Percentiles rank a stretch among this genome's conserved stretches.
Evolutionary conservation across 2,329 filamentous ascomycete genomes (phyloP).

Genomic region (Colletotrichum sp.): DNA sequence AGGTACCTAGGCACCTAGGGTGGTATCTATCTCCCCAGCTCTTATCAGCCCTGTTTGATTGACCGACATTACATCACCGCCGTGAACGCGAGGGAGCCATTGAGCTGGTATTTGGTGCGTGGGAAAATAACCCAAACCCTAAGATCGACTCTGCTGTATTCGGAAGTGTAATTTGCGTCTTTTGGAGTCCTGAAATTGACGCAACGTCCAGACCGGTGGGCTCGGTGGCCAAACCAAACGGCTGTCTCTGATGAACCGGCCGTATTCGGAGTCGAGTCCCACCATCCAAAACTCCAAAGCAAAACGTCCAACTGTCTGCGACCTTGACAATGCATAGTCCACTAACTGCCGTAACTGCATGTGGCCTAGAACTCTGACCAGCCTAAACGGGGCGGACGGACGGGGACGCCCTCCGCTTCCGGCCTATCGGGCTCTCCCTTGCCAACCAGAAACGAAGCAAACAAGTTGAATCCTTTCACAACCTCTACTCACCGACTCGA

Average conservation of each 20-base stretch:
- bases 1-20: neutral
- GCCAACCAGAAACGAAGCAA: neutral
- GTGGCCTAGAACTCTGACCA: neutral
- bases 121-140: neutral
- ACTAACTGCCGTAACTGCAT: constrained; percentile 11
- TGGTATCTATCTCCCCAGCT: neutral
- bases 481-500: constrained; percentile 6
- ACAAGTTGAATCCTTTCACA: neutral
- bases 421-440: constrained; percentile 4
- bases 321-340: neutral
- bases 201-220: neutral
- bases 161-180: neutral
- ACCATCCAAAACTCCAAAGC: neutral
- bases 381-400: neutral
- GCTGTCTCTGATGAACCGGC: neutral
- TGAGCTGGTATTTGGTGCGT: neutral
- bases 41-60: constrained; percentile 16
- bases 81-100: neutral
- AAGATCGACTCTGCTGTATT: neutral
- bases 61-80: constrained; percentile 17
- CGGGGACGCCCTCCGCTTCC: neutral
- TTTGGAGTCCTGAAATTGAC: neutral
- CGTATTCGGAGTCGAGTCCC: constrained; percentile 8
- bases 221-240: neutral
- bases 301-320: neutral